phyloP scores from a whole-genome alignment of 306 rosid genomes.

The Medicago lupulina region DNA sequence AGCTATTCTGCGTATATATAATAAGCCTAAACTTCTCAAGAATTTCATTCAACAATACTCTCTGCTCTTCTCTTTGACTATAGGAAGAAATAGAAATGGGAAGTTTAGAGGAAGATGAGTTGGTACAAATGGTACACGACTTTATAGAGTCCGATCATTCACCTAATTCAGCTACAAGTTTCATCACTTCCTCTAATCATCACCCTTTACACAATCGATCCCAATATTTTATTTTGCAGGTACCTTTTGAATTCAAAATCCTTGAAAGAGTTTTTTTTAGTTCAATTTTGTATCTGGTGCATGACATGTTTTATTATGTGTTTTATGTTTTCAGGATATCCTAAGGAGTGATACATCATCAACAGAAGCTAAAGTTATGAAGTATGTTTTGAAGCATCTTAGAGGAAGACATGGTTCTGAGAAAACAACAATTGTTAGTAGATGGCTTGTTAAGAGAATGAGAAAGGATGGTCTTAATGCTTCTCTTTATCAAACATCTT shows the following conservation, averaged over 20 bases:
- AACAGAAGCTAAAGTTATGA: constrained; percentile 53
- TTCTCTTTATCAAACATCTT: constrained; percentile 69
- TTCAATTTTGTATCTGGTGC: no score
- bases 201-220: constrained; percentile 44
- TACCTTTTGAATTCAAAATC: neutral
- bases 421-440: constrained; percentile 48
- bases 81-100: constrained; percentile 45
- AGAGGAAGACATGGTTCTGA: constrained; percentile 42
- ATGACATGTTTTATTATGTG: neutral
- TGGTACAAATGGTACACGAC: constrained; percentile 70
- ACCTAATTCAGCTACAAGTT: constrained; percentile 31
- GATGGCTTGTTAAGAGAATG: constrained; percentile 59
- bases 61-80: constrained; percentile 30
- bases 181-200: constrained; percentile 47
- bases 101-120: constrained; percentile 67
- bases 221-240: constrained; percentile 52
- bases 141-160: constrained; percentile 70
- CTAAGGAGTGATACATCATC: constrained; percentile 49
- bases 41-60: constrained; percentile 9
- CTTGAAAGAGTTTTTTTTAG: neutral
- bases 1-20: neutral
- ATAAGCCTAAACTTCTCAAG: neutral
- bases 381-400: constrained; percentile 55
- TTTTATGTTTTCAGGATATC: constrained; percentile 51
- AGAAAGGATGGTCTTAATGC: constrained; percentile 63